Evolutionary conservation across 805 yeast species (phyloP).

Genomic region (Metschnikowia gruessii): DNA sequence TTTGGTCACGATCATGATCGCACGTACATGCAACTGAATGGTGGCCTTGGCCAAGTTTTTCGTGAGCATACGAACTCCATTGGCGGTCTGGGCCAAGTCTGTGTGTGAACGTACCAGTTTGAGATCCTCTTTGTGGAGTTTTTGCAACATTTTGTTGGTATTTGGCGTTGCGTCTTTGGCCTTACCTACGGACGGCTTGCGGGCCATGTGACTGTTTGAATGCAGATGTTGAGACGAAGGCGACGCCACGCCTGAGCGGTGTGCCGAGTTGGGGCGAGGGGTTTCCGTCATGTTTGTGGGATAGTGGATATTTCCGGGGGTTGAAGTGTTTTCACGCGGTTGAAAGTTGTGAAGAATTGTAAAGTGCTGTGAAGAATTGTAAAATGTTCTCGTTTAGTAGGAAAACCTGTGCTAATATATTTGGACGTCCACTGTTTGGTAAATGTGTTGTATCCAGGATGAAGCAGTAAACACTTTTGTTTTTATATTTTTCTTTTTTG

Average conservation of each 20-base stretch:
- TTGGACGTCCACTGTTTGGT: too few species aligned
- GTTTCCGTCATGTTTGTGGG: slow-evolving; percentile 1
- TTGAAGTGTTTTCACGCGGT: too few species aligned
- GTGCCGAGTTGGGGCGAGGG: slow-evolving; percentile 3
- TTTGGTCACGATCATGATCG: slow-evolving; percentile 83
- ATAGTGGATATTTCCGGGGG: too few species aligned
- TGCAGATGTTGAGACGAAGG: slow-evolving; percentile 3
- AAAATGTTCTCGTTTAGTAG: too few species aligned
- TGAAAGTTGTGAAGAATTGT: too few species aligned
- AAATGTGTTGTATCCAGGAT: too few species aligned
- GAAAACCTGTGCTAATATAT: too few species aligned
- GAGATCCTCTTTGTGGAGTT: slow-evolving; percentile 41
- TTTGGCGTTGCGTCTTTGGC: slow-evolving; percentile 10
- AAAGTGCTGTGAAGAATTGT: too few species aligned
- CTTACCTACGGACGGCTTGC: slow-evolving; percentile 8
- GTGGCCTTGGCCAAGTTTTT: slow-evolving; percentile 68
- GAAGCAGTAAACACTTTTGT: too few species aligned
- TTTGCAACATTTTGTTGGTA: slow-evolving; percentile 21
- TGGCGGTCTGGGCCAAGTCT: slow-evolving; percentile 75
- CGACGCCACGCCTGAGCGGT: too few species aligned
- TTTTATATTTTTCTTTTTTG: too few species aligned
- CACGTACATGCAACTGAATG: slow-evolving; percentile 63
- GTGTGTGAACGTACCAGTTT: slow-evolving; percentile 65
- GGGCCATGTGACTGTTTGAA: slow-evolving; percentile 2
- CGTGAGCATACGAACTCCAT: slow-evolving; percentile 74